Conservation (phyloP, 2,329 filamentous ascomycete species). For the Paecilomyces sp. region DNA sequence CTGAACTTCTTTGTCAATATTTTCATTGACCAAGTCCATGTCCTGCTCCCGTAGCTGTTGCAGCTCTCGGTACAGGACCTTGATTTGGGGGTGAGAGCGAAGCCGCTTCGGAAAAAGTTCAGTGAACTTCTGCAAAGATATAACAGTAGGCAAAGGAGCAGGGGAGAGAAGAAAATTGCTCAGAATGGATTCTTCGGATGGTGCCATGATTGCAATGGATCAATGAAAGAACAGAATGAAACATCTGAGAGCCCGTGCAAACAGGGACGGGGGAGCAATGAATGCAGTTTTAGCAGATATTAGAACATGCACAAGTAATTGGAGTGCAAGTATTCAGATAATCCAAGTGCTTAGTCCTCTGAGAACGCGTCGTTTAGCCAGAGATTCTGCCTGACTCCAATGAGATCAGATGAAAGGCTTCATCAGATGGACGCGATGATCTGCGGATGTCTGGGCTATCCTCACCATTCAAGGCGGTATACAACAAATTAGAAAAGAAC, state of each 20-base stretch:
- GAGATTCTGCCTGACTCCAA: background rate
- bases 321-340: background rate
- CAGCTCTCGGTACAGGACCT: slow-evolving; percentile 69
- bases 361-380: background rate
- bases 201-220: slow-evolving; percentile 50
- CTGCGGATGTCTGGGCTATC: background rate
- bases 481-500: background rate
- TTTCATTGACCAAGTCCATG: slow-evolving; percentile 59
- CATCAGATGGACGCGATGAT: background rate
- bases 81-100: slow-evolving; percentile 60
- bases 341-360: background rate
- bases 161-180: slow-evolving; percentile 71
- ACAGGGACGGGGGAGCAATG: background rate
- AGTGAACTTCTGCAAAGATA: slow-evolving; percentile 68
- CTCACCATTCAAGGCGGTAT: background rate
- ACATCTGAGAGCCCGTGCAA: background rate
- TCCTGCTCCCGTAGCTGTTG: slow-evolving; percentile 65
- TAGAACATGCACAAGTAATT: background rate
- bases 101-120: slow-evolving; percentile 65
- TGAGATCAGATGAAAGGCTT: background rate
- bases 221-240: slow-evolving; percentile 5
- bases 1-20: slow-evolving; percentile 32
- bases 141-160: slow-evolving; percentile 63
- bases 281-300: no score
- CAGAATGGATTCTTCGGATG: slow-evolving; percentile 68